phyloP scores from a whole-genome alignment of 2,329 filamentous ascomycete genomes.

The Curvularia hawaiiensis region DNA sequence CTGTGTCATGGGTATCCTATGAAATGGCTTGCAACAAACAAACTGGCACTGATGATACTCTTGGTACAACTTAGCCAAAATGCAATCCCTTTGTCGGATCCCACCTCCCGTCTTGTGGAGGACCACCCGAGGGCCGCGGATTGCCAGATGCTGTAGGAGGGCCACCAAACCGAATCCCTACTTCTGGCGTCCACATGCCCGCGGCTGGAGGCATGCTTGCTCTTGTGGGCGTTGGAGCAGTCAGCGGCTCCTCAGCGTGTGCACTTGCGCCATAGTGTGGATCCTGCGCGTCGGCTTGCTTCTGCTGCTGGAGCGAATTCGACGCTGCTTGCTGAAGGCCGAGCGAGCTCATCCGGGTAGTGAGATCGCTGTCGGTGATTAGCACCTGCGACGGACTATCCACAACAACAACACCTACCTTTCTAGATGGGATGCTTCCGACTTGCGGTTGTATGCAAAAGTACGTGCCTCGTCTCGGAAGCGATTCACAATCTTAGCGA shows the following conservation, averaged over 20 bases:
- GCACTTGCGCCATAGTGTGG: conserved; percentile 61
- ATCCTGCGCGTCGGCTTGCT: conserved; percentile 58
- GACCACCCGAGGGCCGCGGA: conserved; percentile 39
- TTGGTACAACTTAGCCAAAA: conserved; percentile 39
- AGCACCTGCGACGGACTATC: conserved; percentile 11
- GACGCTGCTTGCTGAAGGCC: conserved; percentile 55
- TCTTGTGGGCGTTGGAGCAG: conserved; percentile 53
- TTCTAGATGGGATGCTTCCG: conserved; percentile 80
- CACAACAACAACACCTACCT: conserved; percentile 59
- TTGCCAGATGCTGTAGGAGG: conserved; percentile 39
- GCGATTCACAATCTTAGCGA: conserved; percentile 82
- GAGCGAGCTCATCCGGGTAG: conserved; percentile 64
- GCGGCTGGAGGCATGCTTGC: conserved; percentile 48
- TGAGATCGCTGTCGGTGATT: conserved; percentile 55
- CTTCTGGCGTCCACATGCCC: conserved; percentile 77
- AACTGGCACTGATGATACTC: background rate
- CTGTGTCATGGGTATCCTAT: conserved; percentile 8
- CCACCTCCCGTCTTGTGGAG: conserved; percentile 47
- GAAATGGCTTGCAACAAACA: background rate
- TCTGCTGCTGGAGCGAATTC: conserved; percentile 51
- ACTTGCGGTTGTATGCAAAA: conserved; percentile 80
- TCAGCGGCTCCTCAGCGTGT: conserved; percentile 59
- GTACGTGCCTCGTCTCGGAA: conserved; percentile 81
- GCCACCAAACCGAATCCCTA: conserved; percentile 78
- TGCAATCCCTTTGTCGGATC: conserved; percentile 48